phyloP scores from a whole-genome alignment of 768 basidiomycete genomes.

The Tylopilus sp. region DNA sequence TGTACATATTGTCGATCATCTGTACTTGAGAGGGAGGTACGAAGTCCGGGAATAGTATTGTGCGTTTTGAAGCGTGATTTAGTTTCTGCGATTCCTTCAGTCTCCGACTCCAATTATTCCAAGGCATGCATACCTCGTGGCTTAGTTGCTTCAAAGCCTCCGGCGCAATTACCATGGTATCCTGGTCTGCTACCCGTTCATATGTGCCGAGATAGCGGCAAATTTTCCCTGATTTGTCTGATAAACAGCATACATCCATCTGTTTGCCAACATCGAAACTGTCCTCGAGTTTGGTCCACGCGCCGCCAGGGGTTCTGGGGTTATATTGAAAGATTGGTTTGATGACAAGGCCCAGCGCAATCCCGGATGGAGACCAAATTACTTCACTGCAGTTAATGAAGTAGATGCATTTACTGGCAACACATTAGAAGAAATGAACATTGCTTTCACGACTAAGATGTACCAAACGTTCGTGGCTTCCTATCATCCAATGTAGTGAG shows the following conservation, averaged over 20 bases:
- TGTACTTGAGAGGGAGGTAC: constrained; percentile 21
- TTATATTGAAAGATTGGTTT: constrained; percentile 27
- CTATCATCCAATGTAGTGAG: constrained; percentile 5
- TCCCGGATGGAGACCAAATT: constrained; percentile 22
- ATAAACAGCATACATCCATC: constrained; percentile 20
- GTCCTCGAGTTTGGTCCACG: constrained; percentile 14
- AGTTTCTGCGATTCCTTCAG: constrained; percentile 17
- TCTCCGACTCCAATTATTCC: not conserved
- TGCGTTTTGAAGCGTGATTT: constrained; percentile 10
- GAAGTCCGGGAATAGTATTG: constrained; percentile 21
- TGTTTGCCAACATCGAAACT: constrained; percentile 11
- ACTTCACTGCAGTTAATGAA: constrained; percentile 15
- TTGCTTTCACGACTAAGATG: not conserved
- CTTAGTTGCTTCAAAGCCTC: constrained; percentile 10
- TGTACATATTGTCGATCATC: constrained; percentile 29
- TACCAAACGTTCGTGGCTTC: constrained; percentile 7
- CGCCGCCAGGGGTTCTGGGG: constrained; percentile 14
- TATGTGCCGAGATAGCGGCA: constrained; percentile 27
- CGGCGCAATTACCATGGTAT: constrained; percentile 12
- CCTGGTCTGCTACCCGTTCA: constrained; percentile 16
- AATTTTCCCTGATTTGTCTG: not conserved
- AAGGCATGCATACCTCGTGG: constrained; percentile 3
- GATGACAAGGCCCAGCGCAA: constrained; percentile 24
- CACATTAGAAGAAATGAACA: not conserved
- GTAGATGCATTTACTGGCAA: constrained; percentile 10